Base-by-base conservation (phyloP, 139 green algal genomes). In the Chlamydomonas sp. region DNA sequence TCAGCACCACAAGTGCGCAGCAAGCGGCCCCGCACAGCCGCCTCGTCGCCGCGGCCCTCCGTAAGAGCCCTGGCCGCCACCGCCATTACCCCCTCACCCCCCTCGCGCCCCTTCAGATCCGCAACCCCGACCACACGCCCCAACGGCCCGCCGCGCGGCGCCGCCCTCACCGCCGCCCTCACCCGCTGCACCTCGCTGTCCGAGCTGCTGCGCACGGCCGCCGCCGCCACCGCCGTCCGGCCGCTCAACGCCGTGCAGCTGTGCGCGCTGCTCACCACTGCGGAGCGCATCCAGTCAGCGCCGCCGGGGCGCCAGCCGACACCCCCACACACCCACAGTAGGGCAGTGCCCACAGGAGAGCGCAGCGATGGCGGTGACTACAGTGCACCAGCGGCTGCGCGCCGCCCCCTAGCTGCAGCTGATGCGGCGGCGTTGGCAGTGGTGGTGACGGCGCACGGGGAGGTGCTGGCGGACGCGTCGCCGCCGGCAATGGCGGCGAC, bases 381-480 rank as follows among this genome's bases (percentile, higher is more conserved):
- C 69, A 62, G 31, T n/a, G 73, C n/a, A 18, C 57, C 49, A 57
- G 63, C 74, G 63, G 12, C 63, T n/a, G 63, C 74, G 4, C 77
- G 75, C 18, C 84, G 84, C 1, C 62, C 14, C 5, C 63, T 88
- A 75, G 4, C 17, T 4, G 0, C 3, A 6, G 5, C 4, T 20
- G 75, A 83, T 18, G 68, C 84, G 16, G 4, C 74, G 1, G 63
- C 58, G 49, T 64, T 88, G 84, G 18, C 64, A 1, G 63, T 57
- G 2, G 7, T 88, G 64, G 18, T 88, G 75, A 5, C 58, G 17
- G 18, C 7, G 5, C 84, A 88, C 75, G 31, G 60, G 1, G 84
- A 88, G 75, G 84, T 83, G 63, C 75, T 88, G 74, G 84, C 84
- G 75, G 84, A 88, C 74, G 75, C 84, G 7, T 8, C 72, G 4